Conservation (phyloP, 768 basidiomycete species). For the Gymnopilus junonius region DNA sequence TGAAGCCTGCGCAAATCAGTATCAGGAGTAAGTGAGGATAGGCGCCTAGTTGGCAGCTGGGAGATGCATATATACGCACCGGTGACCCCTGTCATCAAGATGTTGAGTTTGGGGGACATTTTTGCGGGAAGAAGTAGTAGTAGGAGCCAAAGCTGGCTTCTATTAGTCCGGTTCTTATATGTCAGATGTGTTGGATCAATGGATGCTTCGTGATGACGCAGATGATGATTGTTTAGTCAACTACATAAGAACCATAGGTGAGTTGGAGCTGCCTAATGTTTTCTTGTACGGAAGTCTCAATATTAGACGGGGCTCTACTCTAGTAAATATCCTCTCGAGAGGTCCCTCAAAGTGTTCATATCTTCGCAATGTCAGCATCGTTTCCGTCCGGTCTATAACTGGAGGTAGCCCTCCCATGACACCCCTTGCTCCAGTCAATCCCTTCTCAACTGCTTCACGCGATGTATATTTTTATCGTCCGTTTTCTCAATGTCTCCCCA, state of each 20-base stretch:
- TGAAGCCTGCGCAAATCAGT: constrained; percentile 40
- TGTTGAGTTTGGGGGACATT: constrained; percentile 33
- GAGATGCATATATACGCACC: constrained; percentile 36
- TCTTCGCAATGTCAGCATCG: too few species aligned
- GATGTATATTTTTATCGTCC: neutral
- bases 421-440: neutral
- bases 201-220: neutral
- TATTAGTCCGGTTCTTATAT: neutral
- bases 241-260: neutral
- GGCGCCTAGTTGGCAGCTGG: too few species aligned
- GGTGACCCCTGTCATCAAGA: constrained; percentile 52
- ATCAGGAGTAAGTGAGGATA: too few species aligned
- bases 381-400: neutral
- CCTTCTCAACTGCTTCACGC: neutral
- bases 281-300: too few species aligned
- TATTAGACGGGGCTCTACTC: neutral
- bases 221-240: neutral
- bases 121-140: neutral
- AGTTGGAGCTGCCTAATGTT: too few species aligned
- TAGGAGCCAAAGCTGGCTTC: neutral
- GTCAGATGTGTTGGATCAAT: neutral
- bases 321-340: too few species aligned
- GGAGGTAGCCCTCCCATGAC: neutral
- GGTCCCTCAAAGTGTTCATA: too few species aligned
- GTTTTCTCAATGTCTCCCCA: neutral